Evolutionary conservation across 164 flowering plant species (phyloP).

Genomic region (Echeveria elegans): DNA sequence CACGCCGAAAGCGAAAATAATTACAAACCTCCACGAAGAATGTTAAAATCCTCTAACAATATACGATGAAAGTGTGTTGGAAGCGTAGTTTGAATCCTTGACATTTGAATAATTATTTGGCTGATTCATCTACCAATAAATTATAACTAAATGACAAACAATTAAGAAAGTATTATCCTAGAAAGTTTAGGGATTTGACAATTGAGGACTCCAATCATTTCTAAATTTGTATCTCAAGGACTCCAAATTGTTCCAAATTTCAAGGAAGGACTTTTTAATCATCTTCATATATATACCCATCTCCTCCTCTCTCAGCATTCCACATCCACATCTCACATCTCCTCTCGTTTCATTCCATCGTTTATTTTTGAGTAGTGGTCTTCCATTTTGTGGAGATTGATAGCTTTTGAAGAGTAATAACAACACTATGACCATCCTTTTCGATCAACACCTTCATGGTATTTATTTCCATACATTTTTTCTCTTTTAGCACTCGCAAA

Average conservation of each 20-base stretch:
- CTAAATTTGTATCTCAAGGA: conserved; percentile 12
- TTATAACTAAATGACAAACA: not conserved
- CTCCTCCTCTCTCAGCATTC: not conserved
- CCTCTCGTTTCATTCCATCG: not conserved
- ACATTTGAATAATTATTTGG: no score
- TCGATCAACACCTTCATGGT: conserved; percentile 1
- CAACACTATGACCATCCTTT: not conserved
- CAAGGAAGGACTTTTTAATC: conserved; percentile 12
- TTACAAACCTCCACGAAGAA: no score
- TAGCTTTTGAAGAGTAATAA: no score
- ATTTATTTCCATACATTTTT: not conserved
- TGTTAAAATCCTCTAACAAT: no score
- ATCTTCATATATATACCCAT: conserved; percentile 21
- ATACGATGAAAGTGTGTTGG: no score
- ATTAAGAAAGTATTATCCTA: not conserved
- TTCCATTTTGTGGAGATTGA: not conserved
- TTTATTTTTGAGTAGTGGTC: not conserved
- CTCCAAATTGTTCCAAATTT: conserved; percentile 11
- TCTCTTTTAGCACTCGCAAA: no score
- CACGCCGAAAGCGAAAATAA: no score
- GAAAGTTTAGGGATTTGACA: not conserved
- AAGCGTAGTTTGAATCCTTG: no score
- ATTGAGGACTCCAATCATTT: conserved; percentile 12
- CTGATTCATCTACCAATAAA: not conserved
- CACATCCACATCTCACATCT: not conserved